A percentile compares a stretch with the other conserved stretches of the same genome.
Evolutionary conservation across 148 eudicot genomes (phyloP).

Genomic region (Nepenthes mirabilis): DNA sequence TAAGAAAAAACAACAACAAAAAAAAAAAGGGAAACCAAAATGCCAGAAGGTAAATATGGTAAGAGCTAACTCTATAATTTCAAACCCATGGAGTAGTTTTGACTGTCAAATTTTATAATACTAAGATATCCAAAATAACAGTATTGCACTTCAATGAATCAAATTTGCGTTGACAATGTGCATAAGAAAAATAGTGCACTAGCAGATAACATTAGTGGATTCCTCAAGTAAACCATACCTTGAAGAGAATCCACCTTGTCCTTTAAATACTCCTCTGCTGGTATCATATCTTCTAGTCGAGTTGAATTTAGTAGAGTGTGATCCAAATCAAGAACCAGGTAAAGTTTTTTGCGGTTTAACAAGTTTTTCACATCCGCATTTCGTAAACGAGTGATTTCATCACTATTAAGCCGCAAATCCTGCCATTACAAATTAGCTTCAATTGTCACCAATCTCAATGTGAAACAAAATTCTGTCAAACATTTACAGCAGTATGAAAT

Average conservation of each 20-base stretch:
- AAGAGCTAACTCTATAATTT: no score
- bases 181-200: background rate
- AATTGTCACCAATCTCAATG: background rate
- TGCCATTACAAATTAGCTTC: constrained; percentile 15
- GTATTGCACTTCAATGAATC: no score
- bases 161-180: background rate
- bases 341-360: constrained; percentile 53
- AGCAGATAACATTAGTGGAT: background rate
- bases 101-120: no score
- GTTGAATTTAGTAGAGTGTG: constrained; percentile 90
- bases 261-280: constrained; percentile 58
- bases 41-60: background rate
- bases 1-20: background rate
- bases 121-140: no score
- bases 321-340: constrained; percentile 84
- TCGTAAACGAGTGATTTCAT: constrained; percentile 62
- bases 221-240: constrained; percentile 29
- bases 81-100: no score
- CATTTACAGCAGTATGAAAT: no score
- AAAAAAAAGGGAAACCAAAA: no score
- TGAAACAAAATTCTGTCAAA: background rate
- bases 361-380: constrained; percentile 50
- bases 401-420: constrained; percentile 56
- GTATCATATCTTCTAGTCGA: constrained; percentile 38
- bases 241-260: constrained; percentile 39